These are phyloP conservation scores for Scenedesmus sp. DNA, from an alignment of 163 green algal genomes.

Conservation along the genomic window DNA sequence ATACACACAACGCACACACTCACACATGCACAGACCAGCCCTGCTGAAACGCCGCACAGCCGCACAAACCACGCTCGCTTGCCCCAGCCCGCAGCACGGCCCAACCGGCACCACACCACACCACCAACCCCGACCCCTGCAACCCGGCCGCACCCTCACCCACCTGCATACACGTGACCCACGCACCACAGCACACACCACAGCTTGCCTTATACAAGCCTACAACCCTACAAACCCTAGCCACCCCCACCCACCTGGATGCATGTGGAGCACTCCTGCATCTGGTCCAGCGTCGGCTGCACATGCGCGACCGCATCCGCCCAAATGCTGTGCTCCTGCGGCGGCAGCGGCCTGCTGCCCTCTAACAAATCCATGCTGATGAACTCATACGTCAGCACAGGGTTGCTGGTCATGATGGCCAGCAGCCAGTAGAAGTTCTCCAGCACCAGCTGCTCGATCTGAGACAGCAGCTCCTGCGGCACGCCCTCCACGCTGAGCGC, in stretches of 20 bases:
- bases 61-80: no score
- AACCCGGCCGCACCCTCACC: no score
- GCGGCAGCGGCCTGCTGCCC: background rate
- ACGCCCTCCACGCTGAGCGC: constrained; percentile 9
- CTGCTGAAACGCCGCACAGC: no score
- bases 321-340: constrained; percentile 38
- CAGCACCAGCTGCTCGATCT: constrained; percentile 49
- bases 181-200: no score
- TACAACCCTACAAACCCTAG: no score
- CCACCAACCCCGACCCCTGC: no score
- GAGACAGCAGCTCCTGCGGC: constrained; percentile 18
- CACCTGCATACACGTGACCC: no score
- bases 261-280: constrained; percentile 48
- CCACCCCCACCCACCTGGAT: constrained; percentile 13
- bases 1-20: no score
- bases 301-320: background rate
- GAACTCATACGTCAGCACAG: constrained; percentile 50
- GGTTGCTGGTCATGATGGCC: constrained; percentile 30
- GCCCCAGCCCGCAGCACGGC: no score
- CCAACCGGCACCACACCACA: no score
- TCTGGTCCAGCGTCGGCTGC: constrained; percentile 24
- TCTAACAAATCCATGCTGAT: constrained; percentile 37
- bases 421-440: constrained; percentile 52
- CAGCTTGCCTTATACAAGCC: no score
- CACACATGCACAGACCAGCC: no score